phyloP scores from a whole-genome alignment of 2,329 filamentous ascomycete genomes.

The Thelonectria rubi region DNA sequence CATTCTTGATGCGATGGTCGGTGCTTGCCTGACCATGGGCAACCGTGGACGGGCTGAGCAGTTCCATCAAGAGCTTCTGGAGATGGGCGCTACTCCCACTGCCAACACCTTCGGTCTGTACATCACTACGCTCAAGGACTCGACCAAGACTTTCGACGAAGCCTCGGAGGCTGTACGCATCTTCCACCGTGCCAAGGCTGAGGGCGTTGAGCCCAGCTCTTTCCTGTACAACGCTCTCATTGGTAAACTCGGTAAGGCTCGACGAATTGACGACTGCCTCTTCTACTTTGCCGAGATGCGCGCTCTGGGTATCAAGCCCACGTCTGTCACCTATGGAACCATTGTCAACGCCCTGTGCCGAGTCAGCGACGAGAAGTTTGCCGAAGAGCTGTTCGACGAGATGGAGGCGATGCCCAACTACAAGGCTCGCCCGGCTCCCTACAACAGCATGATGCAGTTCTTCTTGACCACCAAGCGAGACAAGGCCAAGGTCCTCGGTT shows the following conservation, averaged over 20 bases:
- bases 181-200: conserved; percentile 90
- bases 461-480: conserved; percentile 98
- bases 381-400: conserved; percentile 97
- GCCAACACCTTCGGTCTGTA: conserved; percentile 98
- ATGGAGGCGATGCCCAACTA: conserved; percentile 99
- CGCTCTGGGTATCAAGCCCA: conserved; percentile 88
- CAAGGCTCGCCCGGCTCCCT: conserved; percentile 95
- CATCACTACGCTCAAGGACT: conserved; percentile 98
- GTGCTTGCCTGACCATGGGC: conserved; percentile 84
- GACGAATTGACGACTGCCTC: conserved; percentile 96
- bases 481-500: conserved; percentile 89
- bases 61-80: conserved; percentile 89
- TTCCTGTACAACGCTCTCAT: conserved; percentile 99
- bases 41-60: conserved; percentile 83
- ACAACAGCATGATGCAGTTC: conserved; percentile 99
- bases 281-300: conserved; percentile 99
- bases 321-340: conserved; percentile 96
- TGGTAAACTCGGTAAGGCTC: conserved; percentile 96
- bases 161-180: conserved; percentile 97
- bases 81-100: conserved; percentile 90
- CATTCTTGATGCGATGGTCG: conserved; percentile 96
- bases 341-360: conserved; percentile 98
- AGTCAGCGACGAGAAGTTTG: conserved; percentile 96
- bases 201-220: conserved; percentile 94
- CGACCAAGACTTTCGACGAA: conserved; percentile 96